Evolutionary conservation across 495 filamentous ascomycete genomes (phyloP).

Genomic region (Penicillium taxi): DNA sequence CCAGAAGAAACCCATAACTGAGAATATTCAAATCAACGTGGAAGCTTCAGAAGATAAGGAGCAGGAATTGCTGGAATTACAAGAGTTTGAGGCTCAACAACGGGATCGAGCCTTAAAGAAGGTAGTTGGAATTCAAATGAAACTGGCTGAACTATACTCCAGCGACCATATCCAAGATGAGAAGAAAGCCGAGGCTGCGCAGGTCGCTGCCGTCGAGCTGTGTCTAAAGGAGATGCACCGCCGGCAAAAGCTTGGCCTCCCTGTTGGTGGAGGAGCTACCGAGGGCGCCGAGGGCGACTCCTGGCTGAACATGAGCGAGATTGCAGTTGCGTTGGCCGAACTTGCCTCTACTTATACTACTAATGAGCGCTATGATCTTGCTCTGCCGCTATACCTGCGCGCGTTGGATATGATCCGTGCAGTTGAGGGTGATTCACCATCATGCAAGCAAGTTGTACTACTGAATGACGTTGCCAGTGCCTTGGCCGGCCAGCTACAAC

Average conservation of each 20-base stretch:
- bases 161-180: slow-evolving; percentile 40
- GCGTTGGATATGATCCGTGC: slow-evolving; percentile 52
- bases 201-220: slow-evolving; percentile 80
- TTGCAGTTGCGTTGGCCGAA: slow-evolving; percentile 60
- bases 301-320: slow-evolving; percentile 66
- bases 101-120: slow-evolving; percentile 63
- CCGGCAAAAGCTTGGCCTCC: slow-evolving; percentile 52
- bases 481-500: slow-evolving; percentile 26
- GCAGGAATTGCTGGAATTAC: slow-evolving; percentile 19
- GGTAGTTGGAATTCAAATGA: slow-evolving; percentile 65
- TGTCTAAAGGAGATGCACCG: slow-evolving; percentile 62
- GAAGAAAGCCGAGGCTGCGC: slow-evolving; percentile 60
- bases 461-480: slow-evolving; percentile 28
- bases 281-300: slow-evolving; percentile 44
- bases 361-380: slow-evolving; percentile 63
- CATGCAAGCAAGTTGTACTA: slow-evolving; percentile 66
- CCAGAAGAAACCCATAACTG: slow-evolving; percentile 12
- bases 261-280: slow-evolving; percentile 18
- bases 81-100: slow-evolving; percentile 48
- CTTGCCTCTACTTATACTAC: slow-evolving; percentile 65
- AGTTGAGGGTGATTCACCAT: slow-evolving; percentile 36
- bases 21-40: slow-evolving; percentile 20
- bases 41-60: slow-evolving; percentile 24
- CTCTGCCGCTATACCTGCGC: slow-evolving; percentile 82
- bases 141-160: slow-evolving; percentile 69